phyloP scores from a whole-genome alignment of 768 basidiomycete genomes.

The Dacryopinax primogenitus region DNA sequence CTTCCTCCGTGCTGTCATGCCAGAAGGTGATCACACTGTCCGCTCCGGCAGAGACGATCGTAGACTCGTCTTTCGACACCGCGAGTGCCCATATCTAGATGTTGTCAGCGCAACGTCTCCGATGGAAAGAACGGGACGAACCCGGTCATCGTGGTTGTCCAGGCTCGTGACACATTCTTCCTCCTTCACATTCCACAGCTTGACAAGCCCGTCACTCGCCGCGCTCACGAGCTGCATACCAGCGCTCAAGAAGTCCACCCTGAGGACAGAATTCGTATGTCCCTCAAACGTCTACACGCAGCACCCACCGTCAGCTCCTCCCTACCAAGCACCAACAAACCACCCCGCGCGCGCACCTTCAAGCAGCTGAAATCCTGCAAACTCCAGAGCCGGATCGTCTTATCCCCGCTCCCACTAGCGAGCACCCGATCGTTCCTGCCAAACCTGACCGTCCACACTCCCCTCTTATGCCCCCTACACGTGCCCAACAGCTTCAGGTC shows the following conservation, averaged over 20 bases:
- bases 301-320: not conserved
- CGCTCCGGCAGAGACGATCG: slow-evolving; percentile 85
- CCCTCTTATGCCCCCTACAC: slow-evolving; percentile 92
- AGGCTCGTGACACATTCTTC: slow-evolving; percentile 80
- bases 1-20: slow-evolving; percentile 84
- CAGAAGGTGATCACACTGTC: slow-evolving; percentile 95
- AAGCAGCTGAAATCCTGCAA: slow-evolving; percentile 87
- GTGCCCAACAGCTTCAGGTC: slow-evolving; percentile 66
- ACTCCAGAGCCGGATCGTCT: slow-evolving; percentile 88
- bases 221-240: slow-evolving; percentile 81
- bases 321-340: not conserved
- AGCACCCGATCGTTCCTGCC: slow-evolving; percentile 68
- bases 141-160: slow-evolving; percentile 98
- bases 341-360: slow-evolving; percentile 34
- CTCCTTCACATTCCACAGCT: slow-evolving; percentile 82
- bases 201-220: slow-evolving; percentile 89
- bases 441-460: slow-evolving; percentile 91
- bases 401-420: slow-evolving; percentile 91
- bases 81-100: slow-evolving; percentile 93
- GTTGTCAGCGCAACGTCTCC: not conserved
- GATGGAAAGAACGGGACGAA: slow-evolving; percentile 25
- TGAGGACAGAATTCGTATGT: slow-evolving; percentile 89
- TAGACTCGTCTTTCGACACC: slow-evolving; percentile 64
- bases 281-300: slow-evolving; percentile 93
- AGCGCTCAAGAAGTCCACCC: slow-evolving; percentile 76